These are phyloP conservation scores for Straminergon stramineum DNA, from an alignment of 225 moss, liverwort and hornwort species.

Conservation along the genomic window DNA sequence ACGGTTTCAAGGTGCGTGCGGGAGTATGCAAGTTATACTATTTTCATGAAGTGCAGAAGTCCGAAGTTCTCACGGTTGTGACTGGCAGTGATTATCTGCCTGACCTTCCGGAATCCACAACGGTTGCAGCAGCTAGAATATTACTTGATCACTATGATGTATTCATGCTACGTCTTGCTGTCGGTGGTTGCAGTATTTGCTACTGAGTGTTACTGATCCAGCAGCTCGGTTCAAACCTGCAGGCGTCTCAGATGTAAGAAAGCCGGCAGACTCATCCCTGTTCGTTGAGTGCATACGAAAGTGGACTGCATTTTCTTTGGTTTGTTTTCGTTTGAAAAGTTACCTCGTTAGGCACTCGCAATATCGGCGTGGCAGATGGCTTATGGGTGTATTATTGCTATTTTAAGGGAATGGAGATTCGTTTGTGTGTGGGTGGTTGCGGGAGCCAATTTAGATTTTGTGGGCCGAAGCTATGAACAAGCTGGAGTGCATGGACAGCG, in stretches of 20 bases:
- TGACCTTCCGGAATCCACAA: neutral
- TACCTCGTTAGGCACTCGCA: neutral
- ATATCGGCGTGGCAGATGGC: neutral
- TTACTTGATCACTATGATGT: neutral
- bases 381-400: neutral
- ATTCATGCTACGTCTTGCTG: neutral
- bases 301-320: neutral
- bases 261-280: neutral
- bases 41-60: neutral
- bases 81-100: neutral
- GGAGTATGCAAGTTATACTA: neutral
- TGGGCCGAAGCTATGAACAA: conserved; percentile 97
- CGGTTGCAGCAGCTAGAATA: neutral
- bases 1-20: conserved; percentile 66
- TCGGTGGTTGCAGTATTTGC: conserved; percentile 54
- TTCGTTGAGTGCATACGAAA: neutral
- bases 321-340: neutral
- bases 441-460: conserved; percentile 57
- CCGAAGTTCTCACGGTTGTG: neutral
- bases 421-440: conserved; percentile 3
- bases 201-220: conserved; percentile 86
- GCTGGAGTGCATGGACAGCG: conserved; percentile 80
- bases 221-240: conserved; percentile 72
- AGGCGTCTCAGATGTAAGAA: conserved; percentile 87
- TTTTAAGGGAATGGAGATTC: neutral